Evolutionary conservation across 2,329 filamentous ascomycete genomes (phyloP), one percentile per base, ranked within the genome.

Genomic region (Pseudogymnoascus sp.): DNA sequence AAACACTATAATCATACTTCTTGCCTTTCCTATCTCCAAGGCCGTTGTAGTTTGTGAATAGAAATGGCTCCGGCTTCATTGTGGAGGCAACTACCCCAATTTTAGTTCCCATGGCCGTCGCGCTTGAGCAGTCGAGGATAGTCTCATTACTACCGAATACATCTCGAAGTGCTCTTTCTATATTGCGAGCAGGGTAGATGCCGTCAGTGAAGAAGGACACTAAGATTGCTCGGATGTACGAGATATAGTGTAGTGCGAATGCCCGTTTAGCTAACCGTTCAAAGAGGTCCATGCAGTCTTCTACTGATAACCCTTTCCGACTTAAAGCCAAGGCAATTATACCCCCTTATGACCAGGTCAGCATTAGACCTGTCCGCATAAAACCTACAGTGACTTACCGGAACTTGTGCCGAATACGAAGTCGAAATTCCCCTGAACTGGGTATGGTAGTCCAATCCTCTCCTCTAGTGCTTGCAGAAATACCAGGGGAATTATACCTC

Each of bases 21-120:
- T 48, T 61, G 28, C 38, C 23, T 59, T 63, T 33, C 35, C 58
- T 37, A 41, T 61, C 39, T 41, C 48, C n/a, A n/a, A n/a, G n/a
- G n/a, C n/a, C 62, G 58, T 67, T 67, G 45, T 67, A 68, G 57
- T 68, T 68, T 4, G 64, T 64, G 37, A 67, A 67, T 60, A 67
- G 37, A 28, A 62, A 62, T 37, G 59, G 57, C 65, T 65, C 34
- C 7, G 34, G 34, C 34, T 35, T 35, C 8, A 35, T 6, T 19
- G 63, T 67, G 52, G 64, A 62, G n/a, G 59, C 64, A 13, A 59
- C 30, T 12, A 68, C 34, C 21, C 60, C 62, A 23, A 68, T 59
- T 58, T 64, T 65, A 10, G 59, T 62, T 19, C 64, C 62, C 23
- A 62, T 66, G 8, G 59, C 60, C 23, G 58, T 64, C 59, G 58